These are phyloP conservation scores for Omphalotus guepiniiformis DNA, from an alignment of 768 basidiomycete species.

Conservation along the genomic window DNA sequence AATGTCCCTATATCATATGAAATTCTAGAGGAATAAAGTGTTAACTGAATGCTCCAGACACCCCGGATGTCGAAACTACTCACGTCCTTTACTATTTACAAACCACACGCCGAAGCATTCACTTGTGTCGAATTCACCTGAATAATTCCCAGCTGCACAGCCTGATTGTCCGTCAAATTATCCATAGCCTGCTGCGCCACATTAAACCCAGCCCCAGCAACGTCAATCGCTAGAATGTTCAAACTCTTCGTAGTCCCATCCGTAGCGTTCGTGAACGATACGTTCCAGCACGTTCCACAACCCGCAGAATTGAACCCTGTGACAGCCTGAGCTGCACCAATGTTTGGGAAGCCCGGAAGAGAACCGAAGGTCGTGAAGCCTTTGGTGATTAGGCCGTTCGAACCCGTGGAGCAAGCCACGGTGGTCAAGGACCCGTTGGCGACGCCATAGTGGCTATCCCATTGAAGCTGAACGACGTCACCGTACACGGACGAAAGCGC, in stretches of 20 bases:
- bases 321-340: slow-evolving; percentile 39
- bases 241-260: slow-evolving; percentile 17
- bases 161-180: slow-evolving; percentile 13
- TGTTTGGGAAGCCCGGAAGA: slow-evolving; percentile 41
- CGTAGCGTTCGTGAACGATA: slow-evolving; percentile 30
- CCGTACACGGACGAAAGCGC: too few relatives aligned
- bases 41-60: too few relatives aligned
- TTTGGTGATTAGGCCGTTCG: slow-evolving; percentile 36
- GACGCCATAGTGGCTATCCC: slow-evolving; percentile 40
- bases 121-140: slow-evolving; percentile 8
- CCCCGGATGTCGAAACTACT: too few relatives aligned
- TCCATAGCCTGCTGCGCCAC: slow-evolving; percentile 13
- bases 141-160: slow-evolving; percentile 14
- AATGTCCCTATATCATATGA: too few relatives aligned
- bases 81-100: too few relatives aligned
- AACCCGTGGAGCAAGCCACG: slow-evolving; percentile 47
- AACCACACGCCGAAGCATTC: slow-evolving; percentile 5
- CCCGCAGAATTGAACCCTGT: slow-evolving; percentile 33
- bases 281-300: slow-evolving; percentile 46
- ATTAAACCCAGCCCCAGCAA: slow-evolving; percentile 11
- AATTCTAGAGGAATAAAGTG: too few relatives aligned
- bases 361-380: slow-evolving; percentile 35
- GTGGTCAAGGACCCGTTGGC: slow-evolving; percentile 23
- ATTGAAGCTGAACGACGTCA: slow-evolving; percentile 17
- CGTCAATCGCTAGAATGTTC: slow-evolving; percentile 4